Evolutionary conservation across 768 basidiomycete genomes (phyloP), one percentile per base, ranked within the genome.

Genomic region (Boletus coccyginus): DNA sequence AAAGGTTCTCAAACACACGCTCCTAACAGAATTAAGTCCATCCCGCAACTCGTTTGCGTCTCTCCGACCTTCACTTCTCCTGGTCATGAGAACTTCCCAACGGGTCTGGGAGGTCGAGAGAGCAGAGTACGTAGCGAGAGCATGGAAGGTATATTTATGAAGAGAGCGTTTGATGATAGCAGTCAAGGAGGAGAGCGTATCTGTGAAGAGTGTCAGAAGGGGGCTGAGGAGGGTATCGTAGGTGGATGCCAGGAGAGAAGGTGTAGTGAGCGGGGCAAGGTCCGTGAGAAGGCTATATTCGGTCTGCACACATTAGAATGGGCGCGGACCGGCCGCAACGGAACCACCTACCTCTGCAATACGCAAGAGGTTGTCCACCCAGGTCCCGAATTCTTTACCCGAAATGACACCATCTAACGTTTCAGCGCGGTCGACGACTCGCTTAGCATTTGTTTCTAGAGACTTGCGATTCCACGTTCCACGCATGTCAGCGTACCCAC

Each of bases 401-500:
- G 86, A 79, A 38, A 73, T 74, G 11, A 90, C 77, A 0, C 85
- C 77, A 57, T 90, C 87, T 9, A 85, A 75, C 0, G 80, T 86
- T 55, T 90, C 88, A 1, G 87, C 84, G 13, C 88, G 74, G 35
- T 89, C 88, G 1, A 91, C 74, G 10, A 87, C 75, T 10, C 88
- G 76, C 62, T 86, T 86, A 3, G 82, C 88, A 60, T 86, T 84
- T 8, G 76, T 76, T 63, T 93, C 92, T 21, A 92, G 69, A 51
- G 89, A 88, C 64, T 87, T 90, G 58, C 80, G 80, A 41, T 77
- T 79, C 92, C 92, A 93, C 13, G 75, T 78, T 12, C 90, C 90
- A 29, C 92, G 81, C 90, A 93, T 93, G 61, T 92, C 90, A 0
- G 89, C 91, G 58, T 90, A 92, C 1, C 91, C 91, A 53, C 79